Evolutionary conservation across 2,329 filamentous ascomycete species (phyloP).

Genomic region (Raffaelea ambrosiae): DNA sequence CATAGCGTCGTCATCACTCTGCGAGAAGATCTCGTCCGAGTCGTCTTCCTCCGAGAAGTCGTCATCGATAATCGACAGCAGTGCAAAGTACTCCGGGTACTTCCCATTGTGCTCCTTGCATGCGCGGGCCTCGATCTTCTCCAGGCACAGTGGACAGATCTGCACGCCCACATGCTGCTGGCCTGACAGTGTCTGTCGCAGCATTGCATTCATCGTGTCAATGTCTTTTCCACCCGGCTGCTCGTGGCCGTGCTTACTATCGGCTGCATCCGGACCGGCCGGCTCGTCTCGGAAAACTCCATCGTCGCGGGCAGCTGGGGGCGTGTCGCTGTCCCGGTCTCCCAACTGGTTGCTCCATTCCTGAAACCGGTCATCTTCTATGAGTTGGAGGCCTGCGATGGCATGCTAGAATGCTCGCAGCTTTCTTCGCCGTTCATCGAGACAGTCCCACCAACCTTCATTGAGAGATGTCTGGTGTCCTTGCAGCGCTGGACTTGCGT

Average conservation of each 20-base stretch:
- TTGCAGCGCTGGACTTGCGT: slow-evolving; percentile 7
- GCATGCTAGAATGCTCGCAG: no score
- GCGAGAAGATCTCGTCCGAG: slow-evolving; percentile 10
- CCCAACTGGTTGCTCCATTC: slow-evolving; percentile 1
- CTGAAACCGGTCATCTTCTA: slow-evolving; percentile 5
- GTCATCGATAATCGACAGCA: slow-evolving; percentile 8
- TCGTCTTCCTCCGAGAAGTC: slow-evolving; percentile 8
- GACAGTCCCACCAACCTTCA: slow-evolving; percentile 5
- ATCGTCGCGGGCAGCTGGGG: neutral
- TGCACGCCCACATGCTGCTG: slow-evolving; percentile 3
- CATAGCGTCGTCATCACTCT: slow-evolving; percentile 10
- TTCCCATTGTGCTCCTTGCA: slow-evolving; percentile 11
- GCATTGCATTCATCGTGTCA: slow-evolving; percentile 6
- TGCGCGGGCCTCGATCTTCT: slow-evolving; percentile 3
- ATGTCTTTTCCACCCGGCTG: slow-evolving; percentile 5
- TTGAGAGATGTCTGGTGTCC: slow-evolving; percentile 8
- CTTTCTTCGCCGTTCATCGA: no score
- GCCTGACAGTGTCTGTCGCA: slow-evolving; percentile 6
- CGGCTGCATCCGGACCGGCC: no score
- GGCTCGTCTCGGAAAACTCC: neutral
- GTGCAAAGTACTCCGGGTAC: slow-evolving; percentile 12
- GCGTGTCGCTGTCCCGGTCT: neutral
- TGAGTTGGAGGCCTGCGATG: slow-evolving; percentile 4
- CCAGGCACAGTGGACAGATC: slow-evolving; percentile 8
- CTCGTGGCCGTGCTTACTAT: slow-evolving; percentile 7